Evolutionary conservation across 805 yeast species (phyloP).

Genomic region (Candida suzukii): DNA sequence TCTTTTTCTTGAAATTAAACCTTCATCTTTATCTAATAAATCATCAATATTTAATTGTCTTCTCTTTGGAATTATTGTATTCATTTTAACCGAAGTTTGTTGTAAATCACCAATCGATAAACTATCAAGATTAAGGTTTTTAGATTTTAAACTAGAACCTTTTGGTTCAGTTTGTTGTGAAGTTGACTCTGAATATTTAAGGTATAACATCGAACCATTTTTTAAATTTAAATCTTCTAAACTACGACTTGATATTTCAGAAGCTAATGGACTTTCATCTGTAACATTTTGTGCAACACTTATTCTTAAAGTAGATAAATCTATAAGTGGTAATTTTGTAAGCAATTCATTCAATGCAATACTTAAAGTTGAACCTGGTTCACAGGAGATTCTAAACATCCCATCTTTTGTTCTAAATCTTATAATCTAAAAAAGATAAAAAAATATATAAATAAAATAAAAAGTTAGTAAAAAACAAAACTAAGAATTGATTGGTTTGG

Average conservation of each 20-base stretch:
- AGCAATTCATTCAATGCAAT: conserved; percentile 15
- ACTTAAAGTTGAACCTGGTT: neutral
- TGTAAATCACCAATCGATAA: too few species aligned
- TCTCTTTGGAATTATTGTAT: conserved; percentile 1
- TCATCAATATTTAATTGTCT: conserved; percentile 64
- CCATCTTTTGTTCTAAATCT: conserved; percentile 86
- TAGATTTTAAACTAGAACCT: neutral
- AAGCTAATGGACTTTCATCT: conserved; percentile 33
- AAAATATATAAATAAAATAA: neutral
- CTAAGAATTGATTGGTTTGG: too few species aligned
- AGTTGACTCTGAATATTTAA: conserved; percentile 24
- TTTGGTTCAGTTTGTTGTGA: neutral
- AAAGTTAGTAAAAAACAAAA: neutral
- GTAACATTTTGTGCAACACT: conserved; percentile 35
- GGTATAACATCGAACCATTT: conserved; percentile 54
- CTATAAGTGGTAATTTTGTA: conserved; percentile 28
- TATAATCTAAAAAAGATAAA: conserved; percentile 37
- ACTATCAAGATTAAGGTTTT: too few species aligned
- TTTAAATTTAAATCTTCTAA: conserved; percentile 40
- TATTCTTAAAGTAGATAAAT: conserved; percentile 26
- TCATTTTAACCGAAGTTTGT: neutral
- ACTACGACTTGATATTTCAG: conserved; percentile 18
- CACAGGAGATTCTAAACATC: conserved; percentile 53
- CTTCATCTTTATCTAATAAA: conserved; percentile 55
- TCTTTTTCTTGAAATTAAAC: conserved; percentile 60